phyloP scores from a whole-genome alignment of 306 rosid species.

The Mucuna pruriens region DNA sequence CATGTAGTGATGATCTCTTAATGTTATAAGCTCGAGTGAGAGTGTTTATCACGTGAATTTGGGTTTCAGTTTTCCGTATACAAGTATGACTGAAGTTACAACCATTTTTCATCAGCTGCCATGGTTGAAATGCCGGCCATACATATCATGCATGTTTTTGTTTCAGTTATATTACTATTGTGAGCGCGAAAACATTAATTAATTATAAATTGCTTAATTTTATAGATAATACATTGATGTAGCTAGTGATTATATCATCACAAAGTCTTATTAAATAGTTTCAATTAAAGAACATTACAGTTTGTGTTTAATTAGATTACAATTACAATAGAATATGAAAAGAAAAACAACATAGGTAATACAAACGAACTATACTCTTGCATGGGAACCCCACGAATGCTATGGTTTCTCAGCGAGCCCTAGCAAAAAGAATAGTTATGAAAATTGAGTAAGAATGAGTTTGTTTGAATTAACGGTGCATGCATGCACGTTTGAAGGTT shows the following conservation, averaged over 20 bases:
- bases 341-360: not conserved
- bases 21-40: too few relatives aligned
- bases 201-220: too few relatives aligned
- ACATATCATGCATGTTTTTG: too few relatives aligned
- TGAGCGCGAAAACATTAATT: too few relatives aligned
- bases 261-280: not conserved
- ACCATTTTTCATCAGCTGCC: too few relatives aligned
- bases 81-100: too few relatives aligned
- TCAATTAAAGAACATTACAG: not conserved
- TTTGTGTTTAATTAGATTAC: not conserved
- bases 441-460: not conserved
- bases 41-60: too few relatives aligned
- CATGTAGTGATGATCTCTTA: too few relatives aligned
- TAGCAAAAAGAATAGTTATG: not conserved
- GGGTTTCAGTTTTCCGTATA: too few relatives aligned
- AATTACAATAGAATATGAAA: not conserved
- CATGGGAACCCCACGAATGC: too few relatives aligned
- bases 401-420: not conserved
- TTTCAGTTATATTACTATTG: too few relatives aligned
- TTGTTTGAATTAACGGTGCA: not conserved
- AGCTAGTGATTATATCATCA: not conserved
- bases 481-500: not conserved
- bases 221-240: not conserved
- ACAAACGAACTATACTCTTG: not conserved
- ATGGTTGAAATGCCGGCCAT: too few relatives aligned